Evolutionary conservation across 2,329 filamentous ascomycete genomes (phyloP).

Genomic region (Penicillium sp.): DNA sequence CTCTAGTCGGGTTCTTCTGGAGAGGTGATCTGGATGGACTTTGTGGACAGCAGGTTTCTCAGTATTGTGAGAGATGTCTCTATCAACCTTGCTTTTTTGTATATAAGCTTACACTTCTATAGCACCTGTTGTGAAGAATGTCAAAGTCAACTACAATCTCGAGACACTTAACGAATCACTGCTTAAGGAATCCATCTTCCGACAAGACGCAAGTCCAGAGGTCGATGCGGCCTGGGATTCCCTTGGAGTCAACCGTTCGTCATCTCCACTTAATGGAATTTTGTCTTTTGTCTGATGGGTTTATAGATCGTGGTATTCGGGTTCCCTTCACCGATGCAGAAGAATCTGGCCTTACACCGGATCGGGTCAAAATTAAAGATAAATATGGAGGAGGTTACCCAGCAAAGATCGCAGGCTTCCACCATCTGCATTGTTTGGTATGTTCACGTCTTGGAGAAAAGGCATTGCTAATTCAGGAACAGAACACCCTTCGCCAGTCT

Average conservation of each 20-base stretch:
- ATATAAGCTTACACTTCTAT: background rate
- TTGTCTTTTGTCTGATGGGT: background rate
- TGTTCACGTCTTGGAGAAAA: background rate
- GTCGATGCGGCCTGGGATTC: conserved; percentile 63
- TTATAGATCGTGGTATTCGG: conserved; percentile 51
- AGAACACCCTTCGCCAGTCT: conserved; percentile 63
- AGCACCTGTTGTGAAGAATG: conserved; percentile 45
- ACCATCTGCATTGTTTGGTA: conserved; percentile 58
- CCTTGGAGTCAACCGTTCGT: conserved; percentile 57
- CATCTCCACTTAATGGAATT: background rate
- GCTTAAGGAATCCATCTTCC: conserved; percentile 58
- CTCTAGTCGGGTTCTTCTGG: conserved; percentile 24
- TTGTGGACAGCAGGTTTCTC: conserved; percentile 28
- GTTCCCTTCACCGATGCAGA: conserved; percentile 56
- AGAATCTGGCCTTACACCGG: conserved; percentile 54
- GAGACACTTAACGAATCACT: conserved; percentile 62
- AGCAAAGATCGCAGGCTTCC: conserved; percentile 37
- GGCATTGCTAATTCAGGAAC: background rate
- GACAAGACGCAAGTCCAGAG: conserved; percentile 54
- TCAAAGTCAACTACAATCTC: conserved; percentile 47
- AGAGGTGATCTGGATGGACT: conserved; percentile 25
- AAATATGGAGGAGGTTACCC: conserved; percentile 62
- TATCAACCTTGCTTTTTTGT: background rate
- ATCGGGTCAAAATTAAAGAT: conserved; percentile 60
- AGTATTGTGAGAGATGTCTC: conserved; percentile 27